Evolutionary conservation across 2,329 filamentous ascomycete species (phyloP), one percentile per base, ranked within the genome.

Genomic region (Dendryphion nanum): DNA sequence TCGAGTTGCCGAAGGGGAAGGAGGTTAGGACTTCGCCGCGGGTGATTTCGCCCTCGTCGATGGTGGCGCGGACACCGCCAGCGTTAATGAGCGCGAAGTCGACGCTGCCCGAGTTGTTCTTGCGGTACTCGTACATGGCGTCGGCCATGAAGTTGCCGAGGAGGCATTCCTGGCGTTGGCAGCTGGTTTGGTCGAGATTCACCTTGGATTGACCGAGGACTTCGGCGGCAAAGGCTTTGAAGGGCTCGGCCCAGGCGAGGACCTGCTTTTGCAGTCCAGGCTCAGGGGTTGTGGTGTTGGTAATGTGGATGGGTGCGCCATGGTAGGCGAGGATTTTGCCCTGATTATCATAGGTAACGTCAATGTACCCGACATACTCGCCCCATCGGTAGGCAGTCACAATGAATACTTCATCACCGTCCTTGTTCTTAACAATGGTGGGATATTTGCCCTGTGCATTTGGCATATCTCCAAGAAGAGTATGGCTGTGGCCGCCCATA

Each of bases 371-470:
- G 2, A 85, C 63, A 39, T 84, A 84, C 63, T 84, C 79, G 35
- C 81, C 81, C 82, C 82, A 85, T 45, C 80, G 75, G 55, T 81
- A 85, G 2, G 81, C 77, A 6, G 80, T 83, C 14, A 85, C 81
- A 51, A 84, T 74, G 54, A 84, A 85, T 34, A 85, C 81, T 51
- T 85, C 82, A 21, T 84, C 77, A 30, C 79, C 81, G 34, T 79
- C 75, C 44, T 71, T 61, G 57, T 85, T 82, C 18, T 75, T 63
- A 36, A 74, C 73, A 35, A 85, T 78, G 12, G 81, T 85, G 2
- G 82, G 82, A 53, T 85, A 85, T 6, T 75, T 69, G 21, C 81
- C 81, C 50, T 73, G 68, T 12, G 80, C 75, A 17, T 70, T 72
- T n/a, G 70, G 59, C 67, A 81, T 77, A 51, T 78, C 69, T 35